Evolutionary conservation across 2,329 filamentous ascomycete species (phyloP).

Genomic region (Akanthomyces muscarius): DNA sequence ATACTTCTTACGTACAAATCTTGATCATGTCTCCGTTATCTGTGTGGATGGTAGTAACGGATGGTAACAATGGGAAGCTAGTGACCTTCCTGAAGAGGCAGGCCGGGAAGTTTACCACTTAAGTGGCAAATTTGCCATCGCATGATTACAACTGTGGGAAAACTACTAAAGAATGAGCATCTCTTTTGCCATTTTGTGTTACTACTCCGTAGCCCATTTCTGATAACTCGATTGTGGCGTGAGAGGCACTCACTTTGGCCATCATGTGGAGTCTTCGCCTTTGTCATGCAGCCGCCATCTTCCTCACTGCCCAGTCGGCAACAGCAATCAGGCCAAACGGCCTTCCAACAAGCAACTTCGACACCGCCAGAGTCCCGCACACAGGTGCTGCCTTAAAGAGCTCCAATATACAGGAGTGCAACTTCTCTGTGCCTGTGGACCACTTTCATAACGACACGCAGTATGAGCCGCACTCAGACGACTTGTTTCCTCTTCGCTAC

Average conservation of each 20-base stretch:
- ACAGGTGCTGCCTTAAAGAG: not conserved
- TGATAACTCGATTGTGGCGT: not conserved
- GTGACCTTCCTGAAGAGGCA: not conserved
- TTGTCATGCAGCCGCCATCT: not conserved
- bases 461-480: conserved; percentile 73
- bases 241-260: not conserved
- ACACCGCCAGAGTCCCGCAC: not conserved
- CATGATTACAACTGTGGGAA: not conserved
- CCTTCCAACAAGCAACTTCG: not conserved
- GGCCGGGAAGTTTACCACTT: not conserved
- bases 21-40: not conserved
- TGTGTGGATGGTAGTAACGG: not conserved
- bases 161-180: not conserved
- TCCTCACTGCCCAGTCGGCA: not conserved
- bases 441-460: conserved; percentile 76
- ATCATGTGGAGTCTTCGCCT: not conserved
- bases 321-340: not conserved
- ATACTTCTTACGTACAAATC: not conserved
- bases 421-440: conserved; percentile 57
- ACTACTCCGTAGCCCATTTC: not conserved
- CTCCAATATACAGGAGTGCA: conserved; percentile 16
- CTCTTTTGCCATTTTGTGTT: not conserved
- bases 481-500: conserved; percentile 67
- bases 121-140: not conserved
- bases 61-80: not conserved